phyloP scores from a whole-genome alignment of 179 eudicot genomes.

The Sideroxylon spinosum region DNA sequence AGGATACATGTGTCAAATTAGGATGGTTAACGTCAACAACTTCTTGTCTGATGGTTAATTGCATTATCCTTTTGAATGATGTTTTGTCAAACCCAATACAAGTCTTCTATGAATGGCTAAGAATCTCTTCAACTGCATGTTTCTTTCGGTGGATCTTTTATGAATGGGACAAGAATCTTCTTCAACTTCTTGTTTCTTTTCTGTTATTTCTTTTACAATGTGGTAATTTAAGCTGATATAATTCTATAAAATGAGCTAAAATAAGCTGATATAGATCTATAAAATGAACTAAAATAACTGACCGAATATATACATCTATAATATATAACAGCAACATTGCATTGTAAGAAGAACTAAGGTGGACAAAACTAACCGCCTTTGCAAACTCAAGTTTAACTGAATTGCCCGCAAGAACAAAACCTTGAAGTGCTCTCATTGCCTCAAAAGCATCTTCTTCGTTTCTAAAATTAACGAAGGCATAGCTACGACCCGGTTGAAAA shows the following conservation, averaged over 20 bases:
- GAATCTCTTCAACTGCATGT: background rate
- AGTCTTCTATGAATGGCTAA: background rate
- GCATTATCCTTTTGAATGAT: background rate
- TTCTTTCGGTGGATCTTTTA: background rate
- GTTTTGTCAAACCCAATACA: background rate
- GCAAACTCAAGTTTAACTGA: constrained; percentile 78
- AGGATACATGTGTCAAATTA: background rate
- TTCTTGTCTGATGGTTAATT: background rate
- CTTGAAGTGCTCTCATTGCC: constrained; percentile 63
- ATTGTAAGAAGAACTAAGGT: constrained; percentile 23
- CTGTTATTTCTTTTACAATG: background rate
- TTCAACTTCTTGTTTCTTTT: background rate
- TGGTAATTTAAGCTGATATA: background rate
- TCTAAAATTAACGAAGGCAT: constrained; percentile 61
- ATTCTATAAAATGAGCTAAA: background rate
- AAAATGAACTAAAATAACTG: constrained; percentile 7
- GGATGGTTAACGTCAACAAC: background rate
- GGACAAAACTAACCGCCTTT: constrained; percentile 77
- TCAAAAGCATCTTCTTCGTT: constrained; percentile 59
- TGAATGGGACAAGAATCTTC: background rate
- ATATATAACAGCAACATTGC: constrained; percentile 14
- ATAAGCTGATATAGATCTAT: constrained; percentile 10
- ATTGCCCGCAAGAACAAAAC: constrained; percentile 51
- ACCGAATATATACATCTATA: constrained; percentile 16
- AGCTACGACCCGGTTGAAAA: constrained; percentile 66